Conservation (phyloP, 495 filamentous ascomycete species). For the Choiromyces venosus region DNA sequence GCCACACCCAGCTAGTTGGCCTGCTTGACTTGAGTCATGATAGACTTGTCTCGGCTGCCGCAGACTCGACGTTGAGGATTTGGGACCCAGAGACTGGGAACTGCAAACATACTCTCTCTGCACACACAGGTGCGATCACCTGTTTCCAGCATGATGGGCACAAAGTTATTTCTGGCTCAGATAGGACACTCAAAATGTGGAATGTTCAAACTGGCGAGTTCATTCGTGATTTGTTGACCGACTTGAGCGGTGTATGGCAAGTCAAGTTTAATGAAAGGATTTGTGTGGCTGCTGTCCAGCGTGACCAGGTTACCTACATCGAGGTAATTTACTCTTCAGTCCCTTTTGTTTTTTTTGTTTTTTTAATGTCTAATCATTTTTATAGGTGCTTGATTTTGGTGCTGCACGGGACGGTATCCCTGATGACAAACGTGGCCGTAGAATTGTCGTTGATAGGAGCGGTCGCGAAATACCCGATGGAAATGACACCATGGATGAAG, state of each 20-base stretch:
- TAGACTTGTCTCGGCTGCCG: constrained; percentile 86
- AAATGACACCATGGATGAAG: constrained; percentile 41
- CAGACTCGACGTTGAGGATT: constrained; percentile 89
- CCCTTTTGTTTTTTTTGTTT: not conserved
- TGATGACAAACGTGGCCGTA: constrained; percentile 66
- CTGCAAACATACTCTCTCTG: constrained; percentile 81
- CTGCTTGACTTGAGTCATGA: constrained; percentile 82
- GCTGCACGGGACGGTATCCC: constrained; percentile 76
- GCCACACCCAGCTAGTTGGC: constrained; percentile 88
- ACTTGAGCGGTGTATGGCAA: constrained; percentile 95
- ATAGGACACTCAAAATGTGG: constrained; percentile 98
- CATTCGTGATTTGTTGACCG: constrained; percentile 89
- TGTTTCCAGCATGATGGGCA: constrained; percentile 98
- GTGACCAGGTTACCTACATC: constrained; percentile 85
- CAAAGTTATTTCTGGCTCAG: constrained; percentile 93
- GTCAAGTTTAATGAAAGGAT: constrained; percentile 93
- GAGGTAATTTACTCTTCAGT: constrained; percentile 60
- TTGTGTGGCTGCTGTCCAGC: constrained; percentile 94
- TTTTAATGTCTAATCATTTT: constrained; percentile 8
- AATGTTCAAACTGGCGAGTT: constrained; percentile 87
- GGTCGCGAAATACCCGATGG: constrained; percentile 47
- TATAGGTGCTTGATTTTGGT: constrained; percentile 82
- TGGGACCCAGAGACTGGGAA: constrained; percentile 94
- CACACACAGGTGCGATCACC: constrained; percentile 95
- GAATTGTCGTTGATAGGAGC: constrained; percentile 67